These are phyloP conservation scores for Pseudopyricularia cyperi DNA, from an alignment of 2,329 filamentous ascomycete species.

Conservation along the genomic window DNA sequence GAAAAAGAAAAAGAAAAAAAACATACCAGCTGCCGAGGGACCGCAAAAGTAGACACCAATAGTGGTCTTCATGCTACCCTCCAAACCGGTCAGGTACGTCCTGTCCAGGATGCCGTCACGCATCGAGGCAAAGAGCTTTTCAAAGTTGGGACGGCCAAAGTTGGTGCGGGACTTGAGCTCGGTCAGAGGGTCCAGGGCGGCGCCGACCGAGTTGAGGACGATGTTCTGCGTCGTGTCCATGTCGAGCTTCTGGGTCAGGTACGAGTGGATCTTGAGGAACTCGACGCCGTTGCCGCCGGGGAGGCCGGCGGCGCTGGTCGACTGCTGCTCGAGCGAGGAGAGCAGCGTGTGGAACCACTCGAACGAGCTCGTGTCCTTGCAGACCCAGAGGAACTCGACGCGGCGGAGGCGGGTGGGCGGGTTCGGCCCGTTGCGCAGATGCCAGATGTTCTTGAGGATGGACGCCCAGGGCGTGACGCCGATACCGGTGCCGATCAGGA, in stretches of 20 bases:
- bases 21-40: constrained; percentile 55
- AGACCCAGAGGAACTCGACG: constrained; percentile 99
- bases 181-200: constrained; percentile 77
- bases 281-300: constrained; percentile 58
- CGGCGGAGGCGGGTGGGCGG: constrained; percentile 78
- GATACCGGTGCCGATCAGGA: constrained; percentile 76
- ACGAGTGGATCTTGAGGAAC: constrained; percentile 96
- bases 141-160: constrained; percentile 88
- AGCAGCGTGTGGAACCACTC: constrained; percentile 98
- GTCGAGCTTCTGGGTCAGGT: constrained; percentile 87
- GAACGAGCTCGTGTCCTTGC: constrained; percentile 88
- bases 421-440: constrained; percentile 80
- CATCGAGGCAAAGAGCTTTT: constrained; percentile 68
- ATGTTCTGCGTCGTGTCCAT: constrained; percentile 92
- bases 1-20: not conserved
- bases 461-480: constrained; percentile 79
- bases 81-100: constrained; percentile 72
- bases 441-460: constrained; percentile 96
- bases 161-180: constrained; percentile 84
- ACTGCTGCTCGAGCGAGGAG: constrained; percentile 80
- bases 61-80: constrained; percentile 64
- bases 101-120: constrained; percentile 75
- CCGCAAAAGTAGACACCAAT: constrained; percentile 98
- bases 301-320: constrained; percentile 52
- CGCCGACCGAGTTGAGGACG: constrained; percentile 86